These are phyloP conservation scores for Boletus calvinii DNA, from an alignment of 1,284 basidiomycete species.

Conservation along the genomic window DNA sequence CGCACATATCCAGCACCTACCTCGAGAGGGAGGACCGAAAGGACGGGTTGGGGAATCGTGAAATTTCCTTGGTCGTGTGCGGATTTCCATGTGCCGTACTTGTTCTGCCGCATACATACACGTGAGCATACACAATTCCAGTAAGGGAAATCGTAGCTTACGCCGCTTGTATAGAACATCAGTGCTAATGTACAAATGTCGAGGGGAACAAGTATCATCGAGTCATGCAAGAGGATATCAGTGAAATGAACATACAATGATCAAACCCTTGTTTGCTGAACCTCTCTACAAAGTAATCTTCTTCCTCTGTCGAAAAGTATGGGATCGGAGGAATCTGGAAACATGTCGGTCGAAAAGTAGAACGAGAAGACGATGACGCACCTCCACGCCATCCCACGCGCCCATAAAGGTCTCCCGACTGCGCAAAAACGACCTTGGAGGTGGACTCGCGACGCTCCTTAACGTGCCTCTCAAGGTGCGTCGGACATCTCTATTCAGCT, in stretches of 20 bases:
- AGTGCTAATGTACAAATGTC: slow-evolving; percentile 40
- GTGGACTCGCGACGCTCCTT: slow-evolving; percentile 49
- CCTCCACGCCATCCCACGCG: slow-evolving; percentile 39
- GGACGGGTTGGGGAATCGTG: slow-evolving; percentile 54
- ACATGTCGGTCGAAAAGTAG: not conserved
- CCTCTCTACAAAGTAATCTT: slow-evolving; percentile 65
- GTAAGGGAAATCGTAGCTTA: slow-evolving; percentile 21
- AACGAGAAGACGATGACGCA: too few species aligned
- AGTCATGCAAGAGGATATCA: not conserved
- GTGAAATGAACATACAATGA: slow-evolving; percentile 46
- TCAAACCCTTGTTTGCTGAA: slow-evolving; percentile 56
- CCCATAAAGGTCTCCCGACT: slow-evolving; percentile 48
- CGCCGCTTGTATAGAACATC: slow-evolving; percentile 55
- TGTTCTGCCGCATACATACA: slow-evolving; percentile 43
- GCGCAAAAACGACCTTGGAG: slow-evolving; percentile 53
- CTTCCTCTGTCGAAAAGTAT: slow-evolving; percentile 57
- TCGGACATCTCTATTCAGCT: slow-evolving; percentile 55
- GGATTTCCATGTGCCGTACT: slow-evolving; percentile 48
- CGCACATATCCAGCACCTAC: slow-evolving; percentile 33
- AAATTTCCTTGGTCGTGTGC: slow-evolving; percentile 55
- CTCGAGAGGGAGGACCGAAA: slow-evolving; percentile 54
- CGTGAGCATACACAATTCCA: not conserved
- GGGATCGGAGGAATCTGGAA: slow-evolving; percentile 56
- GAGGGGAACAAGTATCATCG: not conserved
- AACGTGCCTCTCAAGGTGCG: slow-evolving; percentile 55